phyloP scores from a whole-genome alignment of 345 rosid species.

The Isatis tinctoria region DNA sequence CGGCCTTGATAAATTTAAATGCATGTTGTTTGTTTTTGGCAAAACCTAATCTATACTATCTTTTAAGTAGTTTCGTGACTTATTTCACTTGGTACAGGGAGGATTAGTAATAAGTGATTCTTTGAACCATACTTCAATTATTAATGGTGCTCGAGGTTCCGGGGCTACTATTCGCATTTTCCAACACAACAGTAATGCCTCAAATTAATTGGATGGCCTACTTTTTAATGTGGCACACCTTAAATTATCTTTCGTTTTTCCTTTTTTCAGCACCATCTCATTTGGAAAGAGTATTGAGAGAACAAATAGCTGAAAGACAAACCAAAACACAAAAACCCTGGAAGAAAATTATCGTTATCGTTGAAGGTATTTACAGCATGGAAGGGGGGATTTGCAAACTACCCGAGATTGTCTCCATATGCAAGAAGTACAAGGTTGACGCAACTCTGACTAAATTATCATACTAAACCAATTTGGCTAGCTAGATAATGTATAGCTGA shows the following conservation, averaged over 20 bases:
- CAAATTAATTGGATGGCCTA: not conserved
- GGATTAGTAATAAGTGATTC: conserved; percentile 90
- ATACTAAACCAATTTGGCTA: conserved; percentile 2
- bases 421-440: conserved; percentile 93
- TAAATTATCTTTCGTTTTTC: conserved; percentile 15
- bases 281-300: conserved; percentile 87
- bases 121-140: conserved; percentile 90
- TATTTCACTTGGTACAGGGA: no score
- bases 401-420: conserved; percentile 84
- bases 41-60: no score
- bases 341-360: conserved; percentile 85
- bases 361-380: conserved; percentile 97
- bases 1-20: no score
- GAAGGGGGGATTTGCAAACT: conserved; percentile 89
- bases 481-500: no score
- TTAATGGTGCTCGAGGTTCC: conserved; percentile 96
- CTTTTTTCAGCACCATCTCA: conserved; percentile 73
- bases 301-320: conserved; percentile 90
- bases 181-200: conserved; percentile 83
- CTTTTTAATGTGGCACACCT: not conserved
- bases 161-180: conserved; percentile 94
- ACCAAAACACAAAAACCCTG: conserved; percentile 92
- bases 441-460: no score
- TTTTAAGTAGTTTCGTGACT: no score
- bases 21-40: no score